Percentiles rank a stretch among this genome's conserved stretches.
phyloP scores from a whole-genome alignment of 75 land plant species.

The Cunninghamia lanceolata region DNA sequence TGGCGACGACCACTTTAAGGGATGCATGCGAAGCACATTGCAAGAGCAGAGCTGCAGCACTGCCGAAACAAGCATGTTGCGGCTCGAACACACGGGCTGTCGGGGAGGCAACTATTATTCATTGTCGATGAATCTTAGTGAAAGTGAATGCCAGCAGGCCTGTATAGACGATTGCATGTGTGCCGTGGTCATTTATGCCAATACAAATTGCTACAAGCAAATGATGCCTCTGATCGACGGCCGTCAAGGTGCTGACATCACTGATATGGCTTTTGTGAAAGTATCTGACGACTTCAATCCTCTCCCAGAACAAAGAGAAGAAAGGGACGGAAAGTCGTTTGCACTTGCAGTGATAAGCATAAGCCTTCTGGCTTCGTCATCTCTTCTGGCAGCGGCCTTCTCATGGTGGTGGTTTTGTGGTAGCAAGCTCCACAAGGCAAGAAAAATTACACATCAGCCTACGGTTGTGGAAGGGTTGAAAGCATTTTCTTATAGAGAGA shows the following conservation, averaged over 20 bases:
- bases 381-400: too few relatives aligned
- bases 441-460: too few relatives aligned
- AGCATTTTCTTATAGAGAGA: constrained; percentile 30
- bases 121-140: not conserved
- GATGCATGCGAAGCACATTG: not conserved
- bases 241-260: not conserved
- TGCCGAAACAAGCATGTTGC: not conserved
- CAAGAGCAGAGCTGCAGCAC: not conserved
- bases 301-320: too few relatives aligned
- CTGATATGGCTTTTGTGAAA: not conserved
- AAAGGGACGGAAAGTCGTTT: too few relatives aligned
- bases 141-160: not conserved
- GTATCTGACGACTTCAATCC: not conserved
- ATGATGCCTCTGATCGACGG: constrained; percentile 20
- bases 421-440: too few relatives aligned
- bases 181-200: not conserved
- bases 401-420: too few relatives aligned
- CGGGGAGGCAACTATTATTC: not conserved
- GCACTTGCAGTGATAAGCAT: too few relatives aligned
- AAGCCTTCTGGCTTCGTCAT: too few relatives aligned
- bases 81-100: not conserved
- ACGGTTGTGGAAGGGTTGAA: not conserved
- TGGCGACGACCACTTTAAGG: not conserved
- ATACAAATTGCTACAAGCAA: not conserved
- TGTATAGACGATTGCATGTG: not conserved